Percentiles rank a stretch among this genome's conserved stretches.
Evolutionary conservation across 768 basidiomycete species (phyloP).

Genomic region (Phanerochaete sordida): DNA sequence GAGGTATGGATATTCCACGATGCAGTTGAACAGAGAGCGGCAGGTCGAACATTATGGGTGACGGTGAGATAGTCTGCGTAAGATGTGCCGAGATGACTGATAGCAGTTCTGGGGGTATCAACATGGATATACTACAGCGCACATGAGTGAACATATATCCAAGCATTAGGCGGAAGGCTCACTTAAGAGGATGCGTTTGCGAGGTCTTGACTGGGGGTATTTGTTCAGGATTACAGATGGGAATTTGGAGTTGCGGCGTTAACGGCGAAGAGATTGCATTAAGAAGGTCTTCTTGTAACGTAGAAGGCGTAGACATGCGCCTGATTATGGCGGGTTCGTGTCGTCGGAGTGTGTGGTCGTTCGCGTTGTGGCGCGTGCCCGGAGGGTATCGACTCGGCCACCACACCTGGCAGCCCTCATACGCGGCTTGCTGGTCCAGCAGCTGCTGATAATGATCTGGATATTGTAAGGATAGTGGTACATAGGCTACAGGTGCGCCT

Average conservation of each 20-base stretch:
- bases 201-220: conserved; percentile 83
- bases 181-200: neutral
- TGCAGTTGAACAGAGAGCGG: conserved; percentile 31
- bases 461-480: conserved; percentile 58
- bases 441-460: conserved; percentile 57
- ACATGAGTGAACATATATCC: neutral
- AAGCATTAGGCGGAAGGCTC: neutral
- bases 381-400: conserved; percentile 36
- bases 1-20: conserved; percentile 13
- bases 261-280: conserved; percentile 50
- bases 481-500: conserved; percentile 59
- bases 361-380: neutral
- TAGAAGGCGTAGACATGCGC: conserved; percentile 18
- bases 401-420: conserved; percentile 40
- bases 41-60: conserved; percentile 33
- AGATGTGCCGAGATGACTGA: conserved; percentile 38
- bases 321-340: neutral
- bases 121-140: conserved; percentile 44
- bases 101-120: conserved; percentile 51
- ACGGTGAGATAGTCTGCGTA: conserved; percentile 7
- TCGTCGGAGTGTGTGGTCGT: neutral
- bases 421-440: conserved; percentile 45
- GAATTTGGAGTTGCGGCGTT: conserved; percentile 24
- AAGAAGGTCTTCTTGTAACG: conserved; percentile 47
- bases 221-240: conserved; percentile 49